These are phyloP conservation scores for Brassica balearica DNA, from an alignment of 441 rosid species.

Conservation along the genomic window DNA sequence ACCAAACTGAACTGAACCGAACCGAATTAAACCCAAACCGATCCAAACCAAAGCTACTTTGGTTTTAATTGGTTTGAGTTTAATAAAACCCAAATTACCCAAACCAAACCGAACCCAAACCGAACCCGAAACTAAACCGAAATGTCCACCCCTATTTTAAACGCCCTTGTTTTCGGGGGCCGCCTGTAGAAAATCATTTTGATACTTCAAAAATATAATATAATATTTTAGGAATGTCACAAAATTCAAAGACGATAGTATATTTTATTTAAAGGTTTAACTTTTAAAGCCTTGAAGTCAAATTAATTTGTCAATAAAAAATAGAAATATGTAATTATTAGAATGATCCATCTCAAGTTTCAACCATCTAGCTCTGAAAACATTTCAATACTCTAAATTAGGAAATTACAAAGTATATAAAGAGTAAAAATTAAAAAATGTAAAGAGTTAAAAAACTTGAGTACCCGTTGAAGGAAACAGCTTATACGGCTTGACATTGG, in stretches of 20 bases:
- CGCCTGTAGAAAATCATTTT: neutral
- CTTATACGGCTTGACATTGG: slow-evolving; percentile 40
- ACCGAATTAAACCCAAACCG: no score
- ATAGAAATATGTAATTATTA: slow-evolving; percentile 26
- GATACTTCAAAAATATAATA: neutral
- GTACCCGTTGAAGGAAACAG: slow-evolving; percentile 34
- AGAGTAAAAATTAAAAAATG: neutral
- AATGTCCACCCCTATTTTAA: neutral
- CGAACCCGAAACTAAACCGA: no score
- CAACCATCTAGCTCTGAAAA: neutral
- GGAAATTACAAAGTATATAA: slow-evolving; percentile 11
- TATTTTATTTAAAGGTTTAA: slow-evolving; percentile 27
- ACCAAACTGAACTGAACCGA: no score
- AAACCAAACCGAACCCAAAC: no score
- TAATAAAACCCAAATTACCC: no score
- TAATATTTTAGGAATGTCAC: slow-evolving; percentile 6
- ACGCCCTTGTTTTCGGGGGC: slow-evolving; percentile 6
- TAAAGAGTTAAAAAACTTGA: neutral
- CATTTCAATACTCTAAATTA: neutral
- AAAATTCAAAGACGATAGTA: slow-evolving; percentile 23
- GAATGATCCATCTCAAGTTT: slow-evolving; percentile 27
- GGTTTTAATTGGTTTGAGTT: no score
- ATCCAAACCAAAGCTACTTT: no score
- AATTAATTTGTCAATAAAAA: slow-evolving; percentile 22
- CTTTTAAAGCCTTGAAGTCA: slow-evolving; percentile 20